These are phyloP conservation scores for Coccomyxa sp. DNA, from an alignment of 139 green algal genomes.

Conservation along the genomic window DNA sequence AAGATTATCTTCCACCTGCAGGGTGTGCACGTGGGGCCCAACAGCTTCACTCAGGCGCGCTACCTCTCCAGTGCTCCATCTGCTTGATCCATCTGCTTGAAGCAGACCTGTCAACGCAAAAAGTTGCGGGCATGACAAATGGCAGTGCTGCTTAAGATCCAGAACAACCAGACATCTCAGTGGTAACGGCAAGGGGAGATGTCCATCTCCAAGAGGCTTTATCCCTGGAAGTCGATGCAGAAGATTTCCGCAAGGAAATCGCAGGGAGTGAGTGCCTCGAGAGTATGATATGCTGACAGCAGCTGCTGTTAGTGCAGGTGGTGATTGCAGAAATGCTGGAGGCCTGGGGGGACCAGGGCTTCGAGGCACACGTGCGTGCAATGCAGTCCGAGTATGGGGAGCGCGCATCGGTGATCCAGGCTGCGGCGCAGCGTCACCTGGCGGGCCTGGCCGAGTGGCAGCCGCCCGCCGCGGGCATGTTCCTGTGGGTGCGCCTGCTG, in stretches of 20 bases:
- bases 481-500: constrained; percentile 35
- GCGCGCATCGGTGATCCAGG: constrained; percentile 16
- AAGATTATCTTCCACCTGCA: constrained; percentile 39
- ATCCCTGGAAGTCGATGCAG: neutral
- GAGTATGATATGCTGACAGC: too few relatives aligned
- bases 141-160: neutral
- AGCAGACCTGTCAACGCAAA: neutral
- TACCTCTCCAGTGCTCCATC: neutral
- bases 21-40: constrained; percentile 31
- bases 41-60: constrained; percentile 27
- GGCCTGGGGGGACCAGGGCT: constrained; percentile 34
- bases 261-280: too few relatives aligned
- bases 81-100: neutral
- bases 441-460: constrained; percentile 35
- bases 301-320: constrained; percentile 12
- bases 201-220: neutral
- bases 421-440: constrained; percentile 23
- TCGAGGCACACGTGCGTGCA: constrained; percentile 29
- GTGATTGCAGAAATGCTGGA: constrained; percentile 26
- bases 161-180: neutral
- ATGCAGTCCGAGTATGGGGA: constrained; percentile 40
- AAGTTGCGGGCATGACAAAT: neutral
- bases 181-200: too few relatives aligned
- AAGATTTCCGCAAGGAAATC: neutral
- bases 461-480: constrained; percentile 35